Evolutionary conservation across 2,329 filamentous ascomycete genomes (phyloP).

Genomic region (Sporothrix pseudoabietina): DNA sequence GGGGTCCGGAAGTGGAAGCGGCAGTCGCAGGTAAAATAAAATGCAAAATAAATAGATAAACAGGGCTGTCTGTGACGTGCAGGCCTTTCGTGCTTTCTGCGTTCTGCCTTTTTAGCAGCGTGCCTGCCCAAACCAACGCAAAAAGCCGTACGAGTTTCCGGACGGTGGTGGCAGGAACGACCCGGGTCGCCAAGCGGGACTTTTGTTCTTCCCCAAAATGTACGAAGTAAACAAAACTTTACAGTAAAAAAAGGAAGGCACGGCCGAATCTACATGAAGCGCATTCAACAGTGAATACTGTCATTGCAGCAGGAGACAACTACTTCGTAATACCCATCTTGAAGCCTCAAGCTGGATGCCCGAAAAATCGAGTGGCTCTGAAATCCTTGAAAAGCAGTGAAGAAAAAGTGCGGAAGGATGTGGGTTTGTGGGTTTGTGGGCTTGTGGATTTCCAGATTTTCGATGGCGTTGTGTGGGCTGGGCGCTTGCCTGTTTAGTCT

Average conservation of each 20-base stretch:
- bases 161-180: constrained; percentile 2
- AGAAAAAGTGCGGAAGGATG: background rate
- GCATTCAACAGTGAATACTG: background rate
- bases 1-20: background rate
- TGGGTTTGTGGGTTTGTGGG: constrained; percentile 7
- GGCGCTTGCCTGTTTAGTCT: background rate
- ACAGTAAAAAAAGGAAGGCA: background rate
- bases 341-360: background rate
- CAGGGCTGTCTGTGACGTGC: constrained; percentile 6
- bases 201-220: background rate
- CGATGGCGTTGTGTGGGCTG: background rate
- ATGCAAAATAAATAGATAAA: constrained; percentile 20
- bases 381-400: background rate
- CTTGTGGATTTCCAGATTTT: background rate
- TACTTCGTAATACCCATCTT: background rate
- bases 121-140: constrained; percentile 18
- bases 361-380: constrained; percentile 14
- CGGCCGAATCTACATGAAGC: background rate
- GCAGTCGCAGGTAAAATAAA: constrained; percentile 12
- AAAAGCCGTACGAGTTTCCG: background rate
- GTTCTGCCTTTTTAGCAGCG: background rate
- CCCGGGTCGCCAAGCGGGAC: constrained; percentile 8
- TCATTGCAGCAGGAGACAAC: background rate
- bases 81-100: background rate
- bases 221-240: background rate